Conservation (phyloP, 225 moss, liverwort and hornwort genomes). For the Lunularia cruciata region DNA sequence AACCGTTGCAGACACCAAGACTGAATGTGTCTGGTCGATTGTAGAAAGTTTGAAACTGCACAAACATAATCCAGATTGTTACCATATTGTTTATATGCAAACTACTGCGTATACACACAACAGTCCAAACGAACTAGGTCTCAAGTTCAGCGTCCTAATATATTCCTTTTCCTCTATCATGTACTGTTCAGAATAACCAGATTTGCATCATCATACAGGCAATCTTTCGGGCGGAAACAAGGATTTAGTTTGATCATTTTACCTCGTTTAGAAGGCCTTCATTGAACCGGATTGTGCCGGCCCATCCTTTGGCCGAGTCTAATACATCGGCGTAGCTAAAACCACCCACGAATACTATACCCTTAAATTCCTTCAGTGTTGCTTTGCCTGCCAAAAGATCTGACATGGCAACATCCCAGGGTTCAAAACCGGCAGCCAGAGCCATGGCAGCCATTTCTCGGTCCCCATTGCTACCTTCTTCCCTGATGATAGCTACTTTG, state of each 20-base stretch:
- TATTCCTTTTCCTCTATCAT: too few relatives aligned
- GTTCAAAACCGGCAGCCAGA: conserved; percentile 90
- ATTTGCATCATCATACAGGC: neutral
- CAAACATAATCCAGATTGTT: neutral
- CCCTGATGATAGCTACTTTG: conserved; percentile 88
- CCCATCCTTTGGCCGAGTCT: conserved; percentile 99
- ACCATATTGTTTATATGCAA: too few relatives aligned
- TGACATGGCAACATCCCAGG: conserved; percentile 97
- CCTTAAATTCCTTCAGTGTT: conserved; percentile 60
- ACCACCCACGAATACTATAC: conserved; percentile 89
- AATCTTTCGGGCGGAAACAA: neutral
- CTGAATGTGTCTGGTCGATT: conserved; percentile 87
- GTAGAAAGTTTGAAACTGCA: conserved; percentile 94
- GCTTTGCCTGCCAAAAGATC: conserved; percentile 73
- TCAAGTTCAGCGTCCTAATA: too few relatives aligned
- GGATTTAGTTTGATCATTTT: neutral
- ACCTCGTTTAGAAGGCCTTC: conserved; percentile 70
- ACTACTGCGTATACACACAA: too few relatives aligned
- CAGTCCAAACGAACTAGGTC: too few relatives aligned
- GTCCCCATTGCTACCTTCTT: conserved; percentile 99
- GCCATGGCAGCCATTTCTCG: conserved; percentile 97
- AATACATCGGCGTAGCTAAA: conserved; percentile 98
- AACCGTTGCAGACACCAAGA: conserved; percentile 97
- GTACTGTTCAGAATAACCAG: too few relatives aligned
- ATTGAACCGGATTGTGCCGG: conserved; percentile 95